These are phyloP conservation scores for Lojkania enalia DNA, from an alignment of 2,329 filamentous ascomycete genomes.

Conservation along the genomic window DNA sequence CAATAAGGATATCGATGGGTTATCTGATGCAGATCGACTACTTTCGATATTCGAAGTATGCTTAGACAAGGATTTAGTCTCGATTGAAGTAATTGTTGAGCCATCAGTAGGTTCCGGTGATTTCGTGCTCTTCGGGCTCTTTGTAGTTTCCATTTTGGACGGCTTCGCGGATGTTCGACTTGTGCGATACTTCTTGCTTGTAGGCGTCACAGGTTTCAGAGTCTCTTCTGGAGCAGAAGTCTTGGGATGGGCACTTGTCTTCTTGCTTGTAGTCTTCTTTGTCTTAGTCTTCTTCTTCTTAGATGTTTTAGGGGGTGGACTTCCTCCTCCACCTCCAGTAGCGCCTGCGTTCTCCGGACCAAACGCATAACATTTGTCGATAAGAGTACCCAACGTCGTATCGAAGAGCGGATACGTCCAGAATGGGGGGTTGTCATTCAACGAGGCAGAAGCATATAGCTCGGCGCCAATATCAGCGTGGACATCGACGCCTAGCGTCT, in stretches of 20 bases:
- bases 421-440: slow-evolving; percentile 19
- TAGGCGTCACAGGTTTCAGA: not conserved
- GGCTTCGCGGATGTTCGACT: not conserved
- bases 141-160: too few relatives aligned
- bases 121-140: not conserved
- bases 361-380: slow-evolving; percentile 19
- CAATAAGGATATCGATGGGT: not conserved
- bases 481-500: slow-evolving; percentile 22
- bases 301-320: slow-evolving; percentile 22
- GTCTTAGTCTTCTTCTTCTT: slow-evolving; percentile 2
- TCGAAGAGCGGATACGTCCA: slow-evolving; percentile 13
- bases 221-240: not conserved
- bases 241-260: not conserved
- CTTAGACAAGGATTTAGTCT: not conserved
- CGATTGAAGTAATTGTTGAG: not conserved
- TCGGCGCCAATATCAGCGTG: slow-evolving; percentile 20
- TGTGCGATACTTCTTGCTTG: not conserved
- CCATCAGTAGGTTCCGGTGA: not conserved
- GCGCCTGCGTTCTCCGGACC: slow-evolving; percentile 10
- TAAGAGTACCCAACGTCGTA: slow-evolving; percentile 11
- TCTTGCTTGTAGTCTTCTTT: not conserved
- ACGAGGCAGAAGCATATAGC: slow-evolving; percentile 15
- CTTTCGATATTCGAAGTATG: not conserved
- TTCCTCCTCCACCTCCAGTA: not conserved
- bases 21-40: not conserved